Percentiles rank a stretch among this genome's conserved stretches.
Conservation (phyloP, 768 basidiomycete genomes). For the Neoboletus subvelutipes region DNA sequence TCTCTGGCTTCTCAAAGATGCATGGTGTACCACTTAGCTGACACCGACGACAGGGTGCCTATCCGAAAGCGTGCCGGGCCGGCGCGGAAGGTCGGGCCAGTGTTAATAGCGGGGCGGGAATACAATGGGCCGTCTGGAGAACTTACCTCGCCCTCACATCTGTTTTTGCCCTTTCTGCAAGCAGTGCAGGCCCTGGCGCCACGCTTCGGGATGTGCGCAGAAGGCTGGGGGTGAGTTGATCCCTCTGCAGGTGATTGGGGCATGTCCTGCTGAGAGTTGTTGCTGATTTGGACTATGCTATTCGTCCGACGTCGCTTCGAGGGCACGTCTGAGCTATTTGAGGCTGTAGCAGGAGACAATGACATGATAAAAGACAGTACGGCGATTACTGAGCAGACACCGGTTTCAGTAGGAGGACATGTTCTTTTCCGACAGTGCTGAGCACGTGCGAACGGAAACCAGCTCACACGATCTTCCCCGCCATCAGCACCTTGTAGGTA, state of each 20-base stretch:
- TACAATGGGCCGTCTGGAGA: slow-evolving; percentile 30
- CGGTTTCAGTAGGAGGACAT: slow-evolving; percentile 12
- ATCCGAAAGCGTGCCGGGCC: slow-evolving; percentile 58
- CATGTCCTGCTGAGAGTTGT: slow-evolving; percentile 22
- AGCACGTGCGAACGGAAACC: slow-evolving; percentile 16
- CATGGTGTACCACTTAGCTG: slow-evolving; percentile 78
- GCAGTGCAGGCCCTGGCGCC: slow-evolving; percentile 88
- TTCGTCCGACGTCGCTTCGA: slow-evolving; percentile 59
- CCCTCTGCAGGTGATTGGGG: slow-evolving; percentile 39
- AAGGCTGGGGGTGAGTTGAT: slow-evolving; percentile 31
- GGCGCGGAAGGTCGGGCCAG: slow-evolving; percentile 71
- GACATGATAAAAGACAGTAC: slow-evolving; percentile 48
- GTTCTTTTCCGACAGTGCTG: slow-evolving; percentile 11
- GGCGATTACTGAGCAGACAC: slow-evolving; percentile 14
- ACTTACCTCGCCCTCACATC: slow-evolving; percentile 88
- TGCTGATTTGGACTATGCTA: slow-evolving; percentile 21
- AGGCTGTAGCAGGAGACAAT: slow-evolving; percentile 59
- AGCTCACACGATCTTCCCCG: background rate
- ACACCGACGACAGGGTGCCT: slow-evolving; percentile 91
- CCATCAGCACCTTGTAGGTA: background rate
- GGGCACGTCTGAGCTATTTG: slow-evolving; percentile 54
- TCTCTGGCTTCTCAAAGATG: slow-evolving; percentile 89
- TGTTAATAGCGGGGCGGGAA: slow-evolving; percentile 46
- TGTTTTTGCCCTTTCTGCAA: slow-evolving; percentile 89
- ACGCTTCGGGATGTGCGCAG: slow-evolving; percentile 80